A percentile compares a stretch with the other conserved stretches of the same genome.
Conservation (phyloP, 352 stramenopile species). For the Pythium brachiatum region DNA sequence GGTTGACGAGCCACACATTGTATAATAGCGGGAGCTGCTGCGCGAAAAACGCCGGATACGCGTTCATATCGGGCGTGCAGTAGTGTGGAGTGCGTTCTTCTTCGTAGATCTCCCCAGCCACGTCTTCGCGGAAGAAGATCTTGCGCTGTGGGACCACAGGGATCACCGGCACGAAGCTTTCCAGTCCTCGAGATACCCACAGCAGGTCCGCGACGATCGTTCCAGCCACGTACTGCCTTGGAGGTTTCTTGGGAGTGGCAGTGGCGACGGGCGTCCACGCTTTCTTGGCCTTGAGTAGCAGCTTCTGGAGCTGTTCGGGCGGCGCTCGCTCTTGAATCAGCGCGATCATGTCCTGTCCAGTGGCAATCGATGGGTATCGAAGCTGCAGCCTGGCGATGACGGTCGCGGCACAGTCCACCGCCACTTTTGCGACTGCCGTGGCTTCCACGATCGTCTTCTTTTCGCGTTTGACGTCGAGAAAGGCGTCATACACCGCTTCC, state of each 20-base stretch:
- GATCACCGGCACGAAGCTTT: not conserved
- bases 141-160: not conserved
- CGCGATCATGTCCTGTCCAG: not conserved
- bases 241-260: not conserved
- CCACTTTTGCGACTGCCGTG: not conserved
- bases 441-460: not conserved
- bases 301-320: not conserved
- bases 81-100: not conserved
- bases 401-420: not conserved
- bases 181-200: not conserved
- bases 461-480: not conserved
- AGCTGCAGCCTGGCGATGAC: not conserved
- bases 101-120: constrained; percentile 5
- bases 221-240: not conserved
- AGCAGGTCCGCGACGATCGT: not conserved
- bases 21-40: constrained; percentile 1
- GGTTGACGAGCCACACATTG: not conserved
- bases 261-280: not conserved
- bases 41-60: not conserved
- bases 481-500: not conserved
- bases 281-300: not conserved
- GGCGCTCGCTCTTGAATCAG: not conserved
- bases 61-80: not conserved
- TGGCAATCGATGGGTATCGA: not conserved
- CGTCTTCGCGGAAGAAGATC: not conserved